Conservation (phyloP, 1,284 basidiomycete genomes). For the Boletus semigastroideus region DNA sequence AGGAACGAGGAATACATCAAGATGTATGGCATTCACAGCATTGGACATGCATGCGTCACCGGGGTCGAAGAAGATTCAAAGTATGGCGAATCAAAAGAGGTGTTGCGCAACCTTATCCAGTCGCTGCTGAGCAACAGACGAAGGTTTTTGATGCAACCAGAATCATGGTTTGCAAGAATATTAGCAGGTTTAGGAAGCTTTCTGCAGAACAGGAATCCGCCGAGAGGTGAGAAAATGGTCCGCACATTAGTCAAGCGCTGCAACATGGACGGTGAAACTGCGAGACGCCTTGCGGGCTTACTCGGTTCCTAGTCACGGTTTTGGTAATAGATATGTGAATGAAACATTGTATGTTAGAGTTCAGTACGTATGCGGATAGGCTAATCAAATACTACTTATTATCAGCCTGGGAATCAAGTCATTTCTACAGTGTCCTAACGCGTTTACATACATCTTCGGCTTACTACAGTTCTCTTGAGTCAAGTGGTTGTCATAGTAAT, state of each 20-base stretch:
- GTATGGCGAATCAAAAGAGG: constrained; percentile 22
- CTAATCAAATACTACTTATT: too few relatives aligned
- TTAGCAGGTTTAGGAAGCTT: constrained; percentile 22
- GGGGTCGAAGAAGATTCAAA: constrained; percentile 32
- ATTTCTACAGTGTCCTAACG: too few relatives aligned
- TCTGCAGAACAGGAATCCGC: constrained; percentile 22
- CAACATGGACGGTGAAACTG: constrained; percentile 31
- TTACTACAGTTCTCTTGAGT: not conserved
- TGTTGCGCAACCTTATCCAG: constrained; percentile 18
- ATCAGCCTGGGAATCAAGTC: too few relatives aligned
- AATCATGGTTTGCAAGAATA: constrained; percentile 26
- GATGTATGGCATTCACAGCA: constrained; percentile 32
- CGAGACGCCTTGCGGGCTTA: constrained; percentile 17
- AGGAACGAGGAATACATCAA: constrained; percentile 35
- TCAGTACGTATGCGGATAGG: not conserved
- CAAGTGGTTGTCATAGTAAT: too few relatives aligned
- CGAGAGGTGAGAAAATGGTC: constrained; percentile 27
- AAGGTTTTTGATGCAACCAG: constrained; percentile 26
- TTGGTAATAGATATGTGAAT: too few relatives aligned
- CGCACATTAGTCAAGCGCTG: constrained; percentile 28
- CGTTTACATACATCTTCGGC: too few relatives aligned
- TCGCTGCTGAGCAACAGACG: constrained; percentile 13
- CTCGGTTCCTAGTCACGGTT: constrained; percentile 1
- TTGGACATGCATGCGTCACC: constrained; percentile 41
- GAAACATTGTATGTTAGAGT: not conserved